phyloP scores from a whole-genome alignment of 176 grass and related monocot genomes.

The Avena sativa region DNA sequence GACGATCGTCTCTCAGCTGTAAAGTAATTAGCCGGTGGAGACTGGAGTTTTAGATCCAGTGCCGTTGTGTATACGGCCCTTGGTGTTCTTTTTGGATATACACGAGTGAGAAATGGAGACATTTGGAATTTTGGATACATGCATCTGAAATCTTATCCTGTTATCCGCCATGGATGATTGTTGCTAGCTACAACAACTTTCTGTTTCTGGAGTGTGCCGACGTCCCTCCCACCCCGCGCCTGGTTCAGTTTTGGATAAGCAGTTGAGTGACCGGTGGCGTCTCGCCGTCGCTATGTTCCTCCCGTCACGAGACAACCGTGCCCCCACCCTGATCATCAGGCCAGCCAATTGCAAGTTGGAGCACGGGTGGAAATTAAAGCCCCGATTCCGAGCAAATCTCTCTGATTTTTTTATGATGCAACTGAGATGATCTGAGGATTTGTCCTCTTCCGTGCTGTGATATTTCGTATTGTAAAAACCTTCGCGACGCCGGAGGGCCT shows the following conservation, averaged over 20 bases:
- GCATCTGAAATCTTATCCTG: not conserved
- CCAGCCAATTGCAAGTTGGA: not conserved
- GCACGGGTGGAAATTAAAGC: not conserved
- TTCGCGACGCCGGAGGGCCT: too few relatives aligned
- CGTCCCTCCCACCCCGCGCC: not conserved
- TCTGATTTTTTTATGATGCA: too few relatives aligned
- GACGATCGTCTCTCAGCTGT: not conserved
- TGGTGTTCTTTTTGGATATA: not conserved
- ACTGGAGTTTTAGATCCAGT: slow-evolving; percentile 38
- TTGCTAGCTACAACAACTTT: not conserved
- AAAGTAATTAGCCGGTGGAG: not conserved
- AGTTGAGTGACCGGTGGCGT: not conserved
- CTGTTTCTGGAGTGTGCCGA: not conserved
- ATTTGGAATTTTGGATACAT: not conserved
- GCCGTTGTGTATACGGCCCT: not conserved
- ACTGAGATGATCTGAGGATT: too few relatives aligned
- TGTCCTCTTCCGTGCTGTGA: too few relatives aligned
- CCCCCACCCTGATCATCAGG: too few relatives aligned
- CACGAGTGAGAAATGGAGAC: slow-evolving; percentile 27
- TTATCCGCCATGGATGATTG: not conserved
- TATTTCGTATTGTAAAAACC: too few relatives aligned
- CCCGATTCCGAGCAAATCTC: not conserved
- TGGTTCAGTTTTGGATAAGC: slow-evolving; percentile 37
- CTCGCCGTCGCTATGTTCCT: slow-evolving; percentile 14
- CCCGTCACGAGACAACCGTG: slow-evolving; percentile 42